Base-by-base conservation (phyloP, 2,329 filamentous ascomycete species). In the Penicillium psychrosexuale region DNA sequence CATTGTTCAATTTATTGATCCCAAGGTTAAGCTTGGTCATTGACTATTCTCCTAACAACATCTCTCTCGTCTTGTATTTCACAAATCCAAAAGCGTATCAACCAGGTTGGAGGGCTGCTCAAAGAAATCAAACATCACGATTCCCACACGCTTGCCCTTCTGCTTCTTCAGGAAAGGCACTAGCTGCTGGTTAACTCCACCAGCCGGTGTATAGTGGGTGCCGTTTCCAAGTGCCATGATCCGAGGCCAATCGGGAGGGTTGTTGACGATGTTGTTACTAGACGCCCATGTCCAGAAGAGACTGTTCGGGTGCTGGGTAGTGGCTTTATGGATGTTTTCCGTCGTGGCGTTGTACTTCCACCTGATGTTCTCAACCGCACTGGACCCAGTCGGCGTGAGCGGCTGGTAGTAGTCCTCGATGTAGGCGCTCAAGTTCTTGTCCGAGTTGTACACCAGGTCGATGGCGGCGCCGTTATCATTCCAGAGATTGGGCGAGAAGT, bases 71-170 rank as follows among this genome's bases (percentile, higher is more conserved):
- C 8, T n/a, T 17, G 3, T 17, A 11, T 2, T 1, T 40, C n/a
- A 63, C 30, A 66, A 44, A 30, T 55, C 57, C 47, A 80, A 59
- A 34, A 79, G 70, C 2, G 69, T 66, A 51, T 72, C 66, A 17
- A 81, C 61, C 46, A 82, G 58, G 3, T 75, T 69, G 2, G 53
- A 62, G 0, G 77, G 78, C 58, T 73, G 64, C 42, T 80, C 75
- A 59, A 74, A 82, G 59, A 78, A 82, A 60, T 82, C 80, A 65
- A 82, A 74, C 69, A 82, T 79, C 13, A 81, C 74, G 56, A 82
- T 77, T 0, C 79, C 80, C n/a, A 81, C 47, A 47, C 79, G 71
- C 63, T 76, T 73, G 2, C 78, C 77, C 42, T 67, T 71, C 53
- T 75, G 58, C 3, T 58, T 43, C 47, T 69, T 55, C 27, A 82